Evolutionary conservation across 495 filamentous ascomycete species (phyloP).

Genomic region (Talaromyces thailandensis): DNA sequence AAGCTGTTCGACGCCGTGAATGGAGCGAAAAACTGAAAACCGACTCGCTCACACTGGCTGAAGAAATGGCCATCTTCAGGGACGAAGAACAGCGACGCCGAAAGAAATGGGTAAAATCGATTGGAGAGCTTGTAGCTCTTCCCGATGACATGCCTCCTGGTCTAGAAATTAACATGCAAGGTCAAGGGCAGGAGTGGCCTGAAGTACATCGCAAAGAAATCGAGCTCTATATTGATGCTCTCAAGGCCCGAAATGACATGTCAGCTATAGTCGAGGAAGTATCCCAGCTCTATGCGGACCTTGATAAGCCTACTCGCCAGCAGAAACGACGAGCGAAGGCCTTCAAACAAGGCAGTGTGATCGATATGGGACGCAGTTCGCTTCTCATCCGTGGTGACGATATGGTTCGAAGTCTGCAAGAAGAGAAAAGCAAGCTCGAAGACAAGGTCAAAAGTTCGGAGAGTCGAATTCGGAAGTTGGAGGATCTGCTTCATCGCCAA

Average conservation of each 20-base stretch:
- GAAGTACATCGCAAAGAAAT: constrained; percentile 47
- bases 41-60: constrained; percentile 75
- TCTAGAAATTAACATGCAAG: constrained; percentile 76
- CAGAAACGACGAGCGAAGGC: constrained; percentile 72
- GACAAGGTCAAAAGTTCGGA: constrained; percentile 79
- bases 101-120: constrained; percentile 81
- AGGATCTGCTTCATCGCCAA: constrained; percentile 88
- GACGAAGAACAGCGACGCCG: constrained; percentile 86
- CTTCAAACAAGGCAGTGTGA: constrained; percentile 93
- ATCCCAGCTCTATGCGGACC: constrained; percentile 51
- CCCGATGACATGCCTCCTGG: constrained; percentile 58
- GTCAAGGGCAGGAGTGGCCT: constrained; percentile 76
- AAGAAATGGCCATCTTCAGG: constrained; percentile 82
- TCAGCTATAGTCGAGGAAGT: constrained; percentile 46
- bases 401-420: constrained; percentile 60
- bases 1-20: constrained; percentile 76
- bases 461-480: constrained; percentile 81
- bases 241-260: constrained; percentile 35
- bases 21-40: constrained; percentile 83
- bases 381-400: constrained; percentile 75
- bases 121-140: constrained; percentile 51
- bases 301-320: constrained; percentile 64
- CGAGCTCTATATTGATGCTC: constrained; percentile 41
- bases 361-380: constrained; percentile 73
- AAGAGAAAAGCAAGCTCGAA: constrained; percentile 72